phyloP scores from a whole-genome alignment of 805 yeast genomes.

The Wickerhamomyces canadensis region DNA sequence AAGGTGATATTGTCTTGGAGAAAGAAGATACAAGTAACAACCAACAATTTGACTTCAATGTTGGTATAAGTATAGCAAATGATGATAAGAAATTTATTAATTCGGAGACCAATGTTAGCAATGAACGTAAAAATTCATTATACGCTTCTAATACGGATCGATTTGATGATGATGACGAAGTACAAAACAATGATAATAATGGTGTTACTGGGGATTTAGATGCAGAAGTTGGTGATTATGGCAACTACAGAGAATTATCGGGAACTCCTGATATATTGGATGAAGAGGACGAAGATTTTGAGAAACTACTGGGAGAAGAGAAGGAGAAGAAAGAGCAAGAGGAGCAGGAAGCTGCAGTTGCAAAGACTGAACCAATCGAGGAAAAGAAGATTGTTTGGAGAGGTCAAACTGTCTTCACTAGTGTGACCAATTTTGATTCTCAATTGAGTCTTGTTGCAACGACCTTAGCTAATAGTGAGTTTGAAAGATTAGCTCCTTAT shows the following conservation, averaged over 20 bases:
- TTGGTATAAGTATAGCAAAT: slow-evolving; percentile 21
- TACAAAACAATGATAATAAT: slow-evolving; percentile 19
- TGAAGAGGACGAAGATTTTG: slow-evolving; percentile 32
- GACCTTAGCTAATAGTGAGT: slow-evolving; percentile 24
- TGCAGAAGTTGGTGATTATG: too few species aligned
- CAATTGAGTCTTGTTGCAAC: slow-evolving; percentile 22
- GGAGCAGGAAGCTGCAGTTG: slow-evolving; percentile 18
- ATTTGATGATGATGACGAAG: slow-evolving; percentile 9
- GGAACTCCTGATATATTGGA: not conserved
- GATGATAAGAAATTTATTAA: slow-evolving; percentile 19
- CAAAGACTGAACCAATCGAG: slow-evolving; percentile 1
- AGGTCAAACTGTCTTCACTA: slow-evolving; percentile 45
- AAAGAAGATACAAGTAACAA: slow-evolving; percentile 27
- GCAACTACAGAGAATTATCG: too few species aligned
- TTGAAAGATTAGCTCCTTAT: slow-evolving; percentile 6
- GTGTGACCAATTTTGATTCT: slow-evolving; percentile 38
- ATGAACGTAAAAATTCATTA: slow-evolving; percentile 12
- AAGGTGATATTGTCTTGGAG: slow-evolving; percentile 82
- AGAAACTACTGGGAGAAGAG: slow-evolving; percentile 23
- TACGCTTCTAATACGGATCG: slow-evolving; percentile 5
- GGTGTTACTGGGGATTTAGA: not conserved
- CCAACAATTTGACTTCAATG: slow-evolving; percentile 25
- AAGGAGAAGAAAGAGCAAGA: slow-evolving; percentile 3
- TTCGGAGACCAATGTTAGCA: slow-evolving; percentile 9
- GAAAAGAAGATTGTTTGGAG: slow-evolving; percentile 33